Evolutionary conservation across 176 grass and related monocot genomes (phyloP).

Genomic region (Phoenix roebelenii): DNA sequence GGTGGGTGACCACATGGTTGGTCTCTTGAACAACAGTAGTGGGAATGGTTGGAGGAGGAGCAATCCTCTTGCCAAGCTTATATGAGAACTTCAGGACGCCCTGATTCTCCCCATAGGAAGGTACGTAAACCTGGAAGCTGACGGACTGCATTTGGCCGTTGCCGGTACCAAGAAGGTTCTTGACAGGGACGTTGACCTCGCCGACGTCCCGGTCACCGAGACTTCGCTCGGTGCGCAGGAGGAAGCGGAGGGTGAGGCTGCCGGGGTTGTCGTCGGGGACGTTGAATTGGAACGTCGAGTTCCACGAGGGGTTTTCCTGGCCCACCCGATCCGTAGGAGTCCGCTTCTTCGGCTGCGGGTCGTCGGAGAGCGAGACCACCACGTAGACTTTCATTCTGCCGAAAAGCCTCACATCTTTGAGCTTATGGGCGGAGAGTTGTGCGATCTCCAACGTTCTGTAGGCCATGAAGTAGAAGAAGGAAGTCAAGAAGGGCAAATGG

Average conservation of each 20-base stretch:
- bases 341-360: constrained; percentile 35
- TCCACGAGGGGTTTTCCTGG: constrained; percentile 59
- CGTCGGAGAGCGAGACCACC: constrained; percentile 47
- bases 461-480: constrained; percentile 11
- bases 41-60: too few relatives aligned
- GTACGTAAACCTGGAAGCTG: constrained; percentile 66
- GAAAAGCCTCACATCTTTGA: constrained; percentile 63
- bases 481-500: background rate
- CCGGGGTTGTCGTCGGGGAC: constrained; percentile 25
- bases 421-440: constrained; percentile 63
- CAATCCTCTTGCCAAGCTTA: constrained; percentile 15
- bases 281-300: constrained; percentile 38
- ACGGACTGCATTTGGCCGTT: constrained; percentile 18
- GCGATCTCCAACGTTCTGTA: constrained; percentile 52
- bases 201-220: constrained; percentile 46
- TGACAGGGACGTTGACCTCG: constrained; percentile 48
- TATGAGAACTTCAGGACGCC: constrained; percentile 63
- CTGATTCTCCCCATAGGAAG: constrained; percentile 32
- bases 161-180: constrained; percentile 24
- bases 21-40: too few relatives aligned
- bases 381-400: constrained; percentile 71
- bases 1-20: too few relatives aligned
- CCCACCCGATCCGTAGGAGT: constrained; percentile 39
- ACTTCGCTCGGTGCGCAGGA: constrained; percentile 29
- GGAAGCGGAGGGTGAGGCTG: constrained; percentile 36